Evolutionary conservation across 2,329 filamentous ascomycete genomes (phyloP), one percentile per base, ranked within the genome.

Genomic region (Stemphylium beticola): DNA sequence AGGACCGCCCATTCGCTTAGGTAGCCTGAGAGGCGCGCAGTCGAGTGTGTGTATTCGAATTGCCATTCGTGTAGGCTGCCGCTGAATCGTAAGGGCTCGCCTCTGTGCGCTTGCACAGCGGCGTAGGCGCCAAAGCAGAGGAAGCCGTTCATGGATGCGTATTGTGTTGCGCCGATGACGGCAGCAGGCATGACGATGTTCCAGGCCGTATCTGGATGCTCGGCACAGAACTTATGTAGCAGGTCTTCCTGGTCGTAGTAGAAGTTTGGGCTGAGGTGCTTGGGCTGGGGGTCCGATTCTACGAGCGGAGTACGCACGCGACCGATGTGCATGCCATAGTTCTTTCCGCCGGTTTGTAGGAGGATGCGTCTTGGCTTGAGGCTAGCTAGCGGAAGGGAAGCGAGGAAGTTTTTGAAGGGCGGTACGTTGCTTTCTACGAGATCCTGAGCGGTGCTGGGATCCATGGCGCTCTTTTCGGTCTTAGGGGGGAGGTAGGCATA

Each of bases 241-340:
- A 43, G 12, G 11, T 62, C 49, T 50, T 62, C 59, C 26, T 62
- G 60, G 4, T 41, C 45, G 14, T 58, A 62, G 48, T 62, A 62
- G 46, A 60, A 60, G 41, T 58, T 62, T 9, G 54, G 54, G 2
- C 11, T 17, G 4, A 62, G 57, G 22, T 62, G 57, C 3, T 49
- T 47, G 14, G 60, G 60, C 32, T 60, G 57, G 14, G 54, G 60
- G 18, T 62, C 60, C 8, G 60, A 62, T 15, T 62, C 57, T 1
- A 62, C 45, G 9, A 53, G 12, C 6, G 60, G 50, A 4, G 45
- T 47, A 4, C 45, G 57, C 14, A 42, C 49, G 8, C 60, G 60
- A 7, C 57, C 60, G 17, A 62, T 50, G 36, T 62, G 49, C 6
- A 53, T 4, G 17, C 57, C 60, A 20, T 57, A 62, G 26, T 55